Conservation (phyloP, 371 early-diverging fungal genomes). For the Mucor racemosus region DNA sequence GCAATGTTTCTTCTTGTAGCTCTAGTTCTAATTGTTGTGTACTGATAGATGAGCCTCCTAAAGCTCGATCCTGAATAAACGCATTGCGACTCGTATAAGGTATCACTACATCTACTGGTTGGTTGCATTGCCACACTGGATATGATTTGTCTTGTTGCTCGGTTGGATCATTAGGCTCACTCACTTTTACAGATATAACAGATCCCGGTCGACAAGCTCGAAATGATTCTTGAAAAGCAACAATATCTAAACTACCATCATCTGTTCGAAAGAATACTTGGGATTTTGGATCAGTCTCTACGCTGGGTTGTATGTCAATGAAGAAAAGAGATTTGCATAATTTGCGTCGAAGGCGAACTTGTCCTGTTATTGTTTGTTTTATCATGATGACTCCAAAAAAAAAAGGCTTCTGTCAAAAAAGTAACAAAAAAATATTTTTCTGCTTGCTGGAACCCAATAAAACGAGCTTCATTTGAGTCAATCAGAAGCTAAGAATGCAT, state of each 20-base stretch:
- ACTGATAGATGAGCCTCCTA: constrained; percentile 19
- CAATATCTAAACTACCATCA: constrained; percentile 34
- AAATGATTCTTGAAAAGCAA: constrained; percentile 34
- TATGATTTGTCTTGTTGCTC: constrained; percentile 38
- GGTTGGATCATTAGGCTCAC: constrained; percentile 35
- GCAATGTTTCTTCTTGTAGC: neutral
- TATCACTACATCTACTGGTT: constrained; percentile 38
- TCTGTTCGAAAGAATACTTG: constrained; percentile 58
- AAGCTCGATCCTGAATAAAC: constrained; percentile 51
- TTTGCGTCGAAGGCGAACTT: constrained; percentile 55
- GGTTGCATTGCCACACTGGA: constrained; percentile 49
- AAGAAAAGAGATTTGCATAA: constrained; percentile 53
- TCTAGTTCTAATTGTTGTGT: neutral
- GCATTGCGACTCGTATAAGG: constrained; percentile 30
- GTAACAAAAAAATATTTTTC: too few relatives aligned
- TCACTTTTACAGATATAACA: constrained; percentile 34
- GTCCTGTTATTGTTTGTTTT: constrained; percentile 33
- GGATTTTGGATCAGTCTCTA: constrained; percentile 27
- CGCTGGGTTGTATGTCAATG: constrained; percentile 46
- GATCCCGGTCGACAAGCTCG: constrained; percentile 45
- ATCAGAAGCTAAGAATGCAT: too few relatives aligned
- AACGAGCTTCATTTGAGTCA: too few relatives aligned
- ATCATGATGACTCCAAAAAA: neutral
- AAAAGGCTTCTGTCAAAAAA: too few relatives aligned
- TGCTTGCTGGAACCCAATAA: too few relatives aligned